phyloP scores from a whole-genome alignment of 1,139 yeast species.

The Saccharomyces hybrid region DNA sequence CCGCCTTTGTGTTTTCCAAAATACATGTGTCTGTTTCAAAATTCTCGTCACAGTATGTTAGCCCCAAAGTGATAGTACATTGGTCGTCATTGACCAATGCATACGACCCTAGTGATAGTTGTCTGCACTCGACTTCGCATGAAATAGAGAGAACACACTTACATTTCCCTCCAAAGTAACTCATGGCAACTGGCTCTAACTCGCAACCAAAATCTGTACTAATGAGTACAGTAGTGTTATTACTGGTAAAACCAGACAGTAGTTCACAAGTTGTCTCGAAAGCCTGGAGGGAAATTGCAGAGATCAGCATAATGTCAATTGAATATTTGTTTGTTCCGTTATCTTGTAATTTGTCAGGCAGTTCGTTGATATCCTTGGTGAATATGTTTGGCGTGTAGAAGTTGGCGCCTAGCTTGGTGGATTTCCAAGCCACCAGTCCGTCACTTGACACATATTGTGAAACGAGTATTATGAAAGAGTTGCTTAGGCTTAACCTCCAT shows the following conservation, averaged over 20 bases:
- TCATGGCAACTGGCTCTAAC: conserved; percentile 14
- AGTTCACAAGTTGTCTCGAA: conserved; percentile 12
- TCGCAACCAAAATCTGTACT: conserved; percentile 25
- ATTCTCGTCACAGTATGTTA: conserved; percentile 14
- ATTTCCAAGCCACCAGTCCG: conserved; percentile 28
- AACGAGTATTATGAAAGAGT: conserved; percentile 20
- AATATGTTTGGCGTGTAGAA: conserved; percentile 26
- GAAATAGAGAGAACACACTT: conserved; percentile 18
- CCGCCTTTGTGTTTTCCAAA: conserved; percentile 10
- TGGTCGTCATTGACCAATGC: conserved; percentile 22
- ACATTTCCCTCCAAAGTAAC: conserved; percentile 8
- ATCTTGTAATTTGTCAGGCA: conserved; percentile 9
- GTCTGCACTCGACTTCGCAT: conserved; percentile 24
- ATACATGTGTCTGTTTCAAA: conserved; percentile 7
- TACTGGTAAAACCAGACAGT: conserved; percentile 13
- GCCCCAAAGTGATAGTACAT: conserved; percentile 18
- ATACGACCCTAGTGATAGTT: conserved; percentile 24
- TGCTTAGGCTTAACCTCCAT: conserved; percentile 27
- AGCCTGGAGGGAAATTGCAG: conserved; percentile 20
- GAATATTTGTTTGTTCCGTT: conserved; percentile 10
- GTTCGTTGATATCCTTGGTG: conserved; percentile 15
- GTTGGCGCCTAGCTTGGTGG: conserved; percentile 24
- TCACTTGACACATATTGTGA: conserved; percentile 24
- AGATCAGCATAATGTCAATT: conserved; percentile 19
- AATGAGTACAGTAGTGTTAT: conserved; percentile 17